Percentiles rank a stretch among this genome's conserved stretches.
These are phyloP conservation scores for Boeremia exigua DNA, from an alignment of 2,329 filamentous ascomycete species.

Conservation along the genomic window DNA sequence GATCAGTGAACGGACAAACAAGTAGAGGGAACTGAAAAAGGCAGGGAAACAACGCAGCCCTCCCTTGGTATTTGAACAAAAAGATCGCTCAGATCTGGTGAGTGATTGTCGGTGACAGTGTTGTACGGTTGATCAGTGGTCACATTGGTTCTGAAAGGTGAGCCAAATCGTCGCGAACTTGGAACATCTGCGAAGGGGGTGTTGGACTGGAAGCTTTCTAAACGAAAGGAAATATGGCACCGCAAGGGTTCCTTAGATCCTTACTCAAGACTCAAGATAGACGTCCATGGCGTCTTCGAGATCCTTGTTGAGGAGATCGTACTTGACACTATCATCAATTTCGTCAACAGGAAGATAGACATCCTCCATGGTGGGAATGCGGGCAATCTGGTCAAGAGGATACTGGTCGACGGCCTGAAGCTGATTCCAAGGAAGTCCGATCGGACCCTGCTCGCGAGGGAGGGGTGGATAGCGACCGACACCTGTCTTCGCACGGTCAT, in stretches of 20 bases:
- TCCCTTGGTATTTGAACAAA: slow-evolving; percentile 4
- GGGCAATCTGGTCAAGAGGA: slow-evolving; percentile 47
- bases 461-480: slow-evolving; percentile 52
- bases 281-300: slow-evolving; percentile 38
- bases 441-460: slow-evolving; percentile 51
- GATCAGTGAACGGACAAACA: background rate
- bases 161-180: slow-evolving; percentile 24
- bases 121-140: slow-evolving; percentile 5
- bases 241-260: background rate
- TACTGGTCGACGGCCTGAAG: slow-evolving; percentile 47
- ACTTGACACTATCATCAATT: slow-evolving; percentile 36
- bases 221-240: background rate
- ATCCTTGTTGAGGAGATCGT: slow-evolving; percentile 33
- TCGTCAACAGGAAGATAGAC: slow-evolving; percentile 48
- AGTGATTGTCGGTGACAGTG: slow-evolving; percentile 8
- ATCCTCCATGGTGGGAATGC: slow-evolving; percentile 47
- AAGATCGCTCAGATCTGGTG: background rate
- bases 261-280: slow-evolving; percentile 23
- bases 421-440: slow-evolving; percentile 51
- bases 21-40: background rate
- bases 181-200: background rate
- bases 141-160: slow-evolving; percentile 15
- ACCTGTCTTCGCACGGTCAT: slow-evolving; percentile 53
- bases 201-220: slow-evolving; percentile 1
- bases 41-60: slow-evolving; percentile 1